These are phyloP conservation scores for Trichoderma asperelloides DNA, from an alignment of 495 filamentous ascomycete genomes.

Conservation along the genomic window DNA sequence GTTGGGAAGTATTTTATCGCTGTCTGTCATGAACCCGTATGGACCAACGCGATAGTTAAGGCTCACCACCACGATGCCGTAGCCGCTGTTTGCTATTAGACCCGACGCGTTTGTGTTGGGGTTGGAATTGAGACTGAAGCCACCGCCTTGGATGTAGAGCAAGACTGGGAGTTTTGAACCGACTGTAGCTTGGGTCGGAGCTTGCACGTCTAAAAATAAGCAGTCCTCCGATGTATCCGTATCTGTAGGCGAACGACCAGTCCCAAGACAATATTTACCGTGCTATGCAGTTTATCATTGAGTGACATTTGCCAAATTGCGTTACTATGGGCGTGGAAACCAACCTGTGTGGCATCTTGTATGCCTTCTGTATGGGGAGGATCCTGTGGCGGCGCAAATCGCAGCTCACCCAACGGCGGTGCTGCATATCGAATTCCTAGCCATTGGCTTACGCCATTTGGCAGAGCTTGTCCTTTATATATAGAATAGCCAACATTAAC, in stretches of 20 bases:
- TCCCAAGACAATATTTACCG: conserved; percentile 12
- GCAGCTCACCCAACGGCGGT: conserved; percentile 45
- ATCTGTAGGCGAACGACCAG: conserved; percentile 5
- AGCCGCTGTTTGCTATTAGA: conserved; percentile 40
- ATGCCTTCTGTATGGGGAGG: conserved; percentile 31
- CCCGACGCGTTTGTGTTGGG: conserved; percentile 45
- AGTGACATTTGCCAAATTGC: background rate
- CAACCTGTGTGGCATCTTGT: conserved; percentile 37
- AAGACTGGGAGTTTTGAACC: conserved; percentile 48
- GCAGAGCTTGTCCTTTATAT: conserved; percentile 11
- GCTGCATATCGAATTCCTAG: conserved; percentile 59
- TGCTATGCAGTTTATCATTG: background rate
- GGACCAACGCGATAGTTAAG: conserved; percentile 56
- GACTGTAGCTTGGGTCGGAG: conserved; percentile 42
- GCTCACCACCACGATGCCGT: conserved; percentile 48
- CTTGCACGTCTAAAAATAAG: conserved; percentile 58
- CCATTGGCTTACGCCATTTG: conserved; percentile 48
- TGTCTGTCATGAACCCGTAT: conserved; percentile 50
- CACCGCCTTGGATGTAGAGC: conserved; percentile 63
- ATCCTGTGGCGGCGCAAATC: conserved; percentile 50
- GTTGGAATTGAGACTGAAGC: conserved; percentile 50
- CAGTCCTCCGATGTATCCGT: conserved; percentile 39
- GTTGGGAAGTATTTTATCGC: conserved; percentile 43
- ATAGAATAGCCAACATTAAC: conserved; percentile 15
- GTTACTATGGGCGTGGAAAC: conserved; percentile 6